A percentile compares a stretch with the other conserved stretches of the same genome.
Conservation (phyloP, 148 eudicot species). For the Pharnaceum exiguum region DNA sequence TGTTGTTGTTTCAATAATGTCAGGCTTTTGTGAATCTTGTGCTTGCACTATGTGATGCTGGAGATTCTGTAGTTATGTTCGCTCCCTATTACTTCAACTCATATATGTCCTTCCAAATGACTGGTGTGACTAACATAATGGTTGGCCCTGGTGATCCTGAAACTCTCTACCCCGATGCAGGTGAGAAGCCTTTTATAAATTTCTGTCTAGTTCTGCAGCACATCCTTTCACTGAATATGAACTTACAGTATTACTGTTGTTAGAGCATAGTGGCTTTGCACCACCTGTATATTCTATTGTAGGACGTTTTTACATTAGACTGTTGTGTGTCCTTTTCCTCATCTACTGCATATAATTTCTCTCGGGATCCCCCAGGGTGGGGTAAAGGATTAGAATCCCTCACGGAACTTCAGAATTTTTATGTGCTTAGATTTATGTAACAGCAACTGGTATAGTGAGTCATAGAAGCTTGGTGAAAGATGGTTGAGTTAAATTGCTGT, state of each 20-base stretch:
- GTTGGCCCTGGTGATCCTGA: slow-evolving; percentile 86
- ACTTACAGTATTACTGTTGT: background rate
- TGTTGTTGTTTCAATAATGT: slow-evolving; percentile 2
- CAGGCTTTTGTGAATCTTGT: slow-evolving; percentile 96
- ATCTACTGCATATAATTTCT: too few relatives aligned
- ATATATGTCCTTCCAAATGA: slow-evolving; percentile 99
- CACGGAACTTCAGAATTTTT: too few relatives aligned
- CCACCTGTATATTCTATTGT: too few relatives aligned
- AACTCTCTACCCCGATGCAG: slow-evolving; percentile 93
- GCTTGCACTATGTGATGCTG: slow-evolving; percentile 89
- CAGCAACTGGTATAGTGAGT: too few relatives aligned
- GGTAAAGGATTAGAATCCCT: too few relatives aligned
- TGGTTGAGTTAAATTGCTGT: too few relatives aligned
- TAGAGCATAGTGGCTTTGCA: background rate
- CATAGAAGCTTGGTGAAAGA: too few relatives aligned
- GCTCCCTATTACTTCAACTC: slow-evolving; percentile 99
- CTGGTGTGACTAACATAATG: slow-evolving; percentile 84
- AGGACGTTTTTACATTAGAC: too few relatives aligned
- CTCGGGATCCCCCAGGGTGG: too few relatives aligned
- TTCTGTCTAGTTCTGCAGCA: background rate
- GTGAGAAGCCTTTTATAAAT: slow-evolving; percentile 39
- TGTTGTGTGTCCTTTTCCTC: too few relatives aligned
- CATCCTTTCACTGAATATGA: background rate
- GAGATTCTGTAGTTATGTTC: slow-evolving; percentile 98
- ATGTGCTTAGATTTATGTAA: too few relatives aligned